Evolutionary conservation across 768 basidiomycete species (phyloP).

Genomic region (Polyporus arcularius): DNA sequence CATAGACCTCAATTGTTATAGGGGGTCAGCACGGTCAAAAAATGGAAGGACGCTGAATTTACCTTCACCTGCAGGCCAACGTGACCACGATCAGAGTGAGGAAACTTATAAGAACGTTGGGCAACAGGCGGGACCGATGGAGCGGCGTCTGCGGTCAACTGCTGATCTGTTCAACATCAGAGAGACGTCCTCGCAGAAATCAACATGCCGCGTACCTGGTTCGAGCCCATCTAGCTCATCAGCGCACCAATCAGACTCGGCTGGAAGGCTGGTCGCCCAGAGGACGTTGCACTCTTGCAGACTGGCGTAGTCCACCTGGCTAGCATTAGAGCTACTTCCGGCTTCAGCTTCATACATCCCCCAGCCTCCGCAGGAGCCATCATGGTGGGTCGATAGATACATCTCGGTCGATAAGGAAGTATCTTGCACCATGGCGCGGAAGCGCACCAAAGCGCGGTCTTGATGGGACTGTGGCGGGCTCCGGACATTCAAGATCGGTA

Average conservation of each 20-base stretch:
- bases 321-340: constrained; percentile 21
- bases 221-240: constrained; percentile 31
- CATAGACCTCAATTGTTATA: constrained; percentile 55
- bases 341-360: constrained; percentile 44
- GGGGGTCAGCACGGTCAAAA: background rate
- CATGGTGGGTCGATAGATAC: constrained; percentile 54
- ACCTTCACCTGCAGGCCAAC: constrained; percentile 79
- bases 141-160: background rate
- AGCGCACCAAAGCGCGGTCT: constrained; percentile 63
- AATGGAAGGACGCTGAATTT: background rate
- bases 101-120: constrained; percentile 62
- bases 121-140: background rate
- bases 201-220: constrained; percentile 16
- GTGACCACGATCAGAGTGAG: constrained; percentile 52
- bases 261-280: constrained; percentile 79
- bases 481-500: constrained; percentile 53
- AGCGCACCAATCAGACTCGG: constrained; percentile 60
- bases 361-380: constrained; percentile 70
- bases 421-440: constrained; percentile 82
- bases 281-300: constrained; percentile 64
- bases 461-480: constrained; percentile 51
- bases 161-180: background rate
- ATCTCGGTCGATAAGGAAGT: constrained; percentile 74
- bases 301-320: constrained; percentile 44
- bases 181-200: background rate